Evolutionary conservation across 2,329 filamentous ascomycete genomes (phyloP).

Genomic region (Colletotrichum scovillei): DNA sequence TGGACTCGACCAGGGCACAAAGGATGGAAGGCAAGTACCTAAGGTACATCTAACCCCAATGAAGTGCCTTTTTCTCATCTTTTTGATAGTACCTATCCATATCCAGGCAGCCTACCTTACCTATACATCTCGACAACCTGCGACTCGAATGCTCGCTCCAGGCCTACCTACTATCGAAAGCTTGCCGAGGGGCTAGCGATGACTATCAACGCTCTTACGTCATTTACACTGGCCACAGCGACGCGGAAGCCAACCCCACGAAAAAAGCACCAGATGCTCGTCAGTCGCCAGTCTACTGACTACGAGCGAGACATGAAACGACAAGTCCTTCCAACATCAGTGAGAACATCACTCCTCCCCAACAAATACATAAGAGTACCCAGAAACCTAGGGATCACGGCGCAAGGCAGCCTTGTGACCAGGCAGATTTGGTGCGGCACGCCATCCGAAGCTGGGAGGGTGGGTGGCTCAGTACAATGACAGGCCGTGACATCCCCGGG

Average conservation of each 20-base stretch:
- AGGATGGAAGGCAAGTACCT: background rate
- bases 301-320: conserved; percentile 9
- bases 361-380: conserved; percentile 2
- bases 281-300: background rate
- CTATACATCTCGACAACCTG: background rate
- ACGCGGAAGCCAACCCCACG: background rate
- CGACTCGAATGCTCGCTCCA: background rate
- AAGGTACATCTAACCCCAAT: background rate
- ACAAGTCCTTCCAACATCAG: background rate
- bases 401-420: conserved; percentile 34
- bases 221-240: conserved; percentile 14
- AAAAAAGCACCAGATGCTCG: conserved; percentile 2
- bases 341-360: conserved; percentile 1
- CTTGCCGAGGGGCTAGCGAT: background rate
- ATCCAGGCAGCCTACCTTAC: background rate
- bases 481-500: conserved; percentile 22
- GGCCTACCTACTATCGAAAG: background rate
- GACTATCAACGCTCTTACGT: conserved; percentile 8
- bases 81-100: background rate
- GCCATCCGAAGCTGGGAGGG: conserved; percentile 32
- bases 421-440: conserved; percentile 34
- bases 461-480: conserved; percentile 28
- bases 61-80: background rate
- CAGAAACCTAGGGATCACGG: background rate
- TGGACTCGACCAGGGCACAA: background rate